phyloP scores from a whole-genome alignment of 345 rosid species.

The Moringa oleifera region DNA sequence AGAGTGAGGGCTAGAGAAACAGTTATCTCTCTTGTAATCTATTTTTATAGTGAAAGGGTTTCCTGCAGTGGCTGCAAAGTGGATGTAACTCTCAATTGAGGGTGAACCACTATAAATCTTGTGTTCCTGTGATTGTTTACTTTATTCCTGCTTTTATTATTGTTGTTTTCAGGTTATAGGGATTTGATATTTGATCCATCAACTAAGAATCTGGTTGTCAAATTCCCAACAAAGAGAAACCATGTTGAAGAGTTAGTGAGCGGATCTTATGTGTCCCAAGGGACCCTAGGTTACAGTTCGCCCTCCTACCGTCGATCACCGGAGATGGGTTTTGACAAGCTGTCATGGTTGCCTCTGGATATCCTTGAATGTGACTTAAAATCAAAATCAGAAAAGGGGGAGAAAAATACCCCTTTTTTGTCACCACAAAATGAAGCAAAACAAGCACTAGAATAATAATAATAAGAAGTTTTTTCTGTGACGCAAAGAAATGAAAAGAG shows the following conservation, averaged over 20 bases:
- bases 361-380: constrained; percentile 51
- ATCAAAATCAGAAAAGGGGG: background rate
- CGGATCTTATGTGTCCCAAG: constrained; percentile 61
- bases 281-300: constrained; percentile 72
- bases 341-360: constrained; percentile 57
- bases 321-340: constrained; percentile 67
- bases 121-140: no score
- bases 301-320: constrained; percentile 62
- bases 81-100: no score
- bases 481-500: background rate
- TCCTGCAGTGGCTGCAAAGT: no score
- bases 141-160: no score
- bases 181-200: no score
- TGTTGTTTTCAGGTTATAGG: no score
- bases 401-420: background rate
- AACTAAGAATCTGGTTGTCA: no score
- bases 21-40: no score
- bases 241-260: constrained; percentile 54
- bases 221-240: no score
- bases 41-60: no score
- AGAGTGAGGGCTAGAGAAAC: no score
- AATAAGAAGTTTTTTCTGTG: background rate
- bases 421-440: background rate
- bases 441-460: background rate
- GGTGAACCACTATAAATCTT: no score